Evolutionary conservation across 371 early-diverging fungal species (phyloP).

Genomic region (Choanephora cucurbitarum): DNA sequence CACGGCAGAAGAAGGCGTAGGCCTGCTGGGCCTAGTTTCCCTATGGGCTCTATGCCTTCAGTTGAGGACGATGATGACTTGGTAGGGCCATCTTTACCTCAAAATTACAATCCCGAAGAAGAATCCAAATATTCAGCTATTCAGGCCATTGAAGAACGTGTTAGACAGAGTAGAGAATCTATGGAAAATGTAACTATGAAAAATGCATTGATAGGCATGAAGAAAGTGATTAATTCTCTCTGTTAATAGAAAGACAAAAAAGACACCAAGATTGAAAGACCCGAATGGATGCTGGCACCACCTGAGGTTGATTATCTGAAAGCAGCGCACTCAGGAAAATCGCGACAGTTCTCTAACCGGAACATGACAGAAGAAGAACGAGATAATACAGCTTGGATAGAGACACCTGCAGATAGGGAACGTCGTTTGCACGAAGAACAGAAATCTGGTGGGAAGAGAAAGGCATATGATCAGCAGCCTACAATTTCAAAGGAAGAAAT

Average conservation of each 20-base stretch:
- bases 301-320: conserved; percentile 59
- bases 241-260: conserved; percentile 21
- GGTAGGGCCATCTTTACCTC: conserved; percentile 58
- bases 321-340: conserved; percentile 31
- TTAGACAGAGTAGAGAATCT: conserved; percentile 31
- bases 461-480: conserved; percentile 14
- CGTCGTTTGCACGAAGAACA: conserved; percentile 29
- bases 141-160: conserved; percentile 38
- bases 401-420: conserved; percentile 62
- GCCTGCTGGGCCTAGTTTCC: conserved; percentile 49
- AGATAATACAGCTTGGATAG: conserved; percentile 64
- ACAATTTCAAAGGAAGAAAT: conserved; percentile 16
- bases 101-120: conserved; percentile 41
- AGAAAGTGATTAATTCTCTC: not conserved
- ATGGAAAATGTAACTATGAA: conserved; percentile 36
- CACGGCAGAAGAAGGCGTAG: conserved; percentile 32
- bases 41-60: conserved; percentile 25
- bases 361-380: conserved; percentile 23
- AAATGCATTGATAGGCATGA: not conserved
- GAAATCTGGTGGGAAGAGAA: conserved; percentile 18
- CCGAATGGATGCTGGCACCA: conserved; percentile 73
- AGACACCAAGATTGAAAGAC: conserved; percentile 47
- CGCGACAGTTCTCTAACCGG: conserved; percentile 37
- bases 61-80: conserved; percentile 47
- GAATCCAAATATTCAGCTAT: conserved; percentile 37